These are phyloP conservation scores for Pseudogymnoascus sp. DNA, from an alignment of 2,329 filamentous ascomycete species.

Conservation along the genomic window DNA sequence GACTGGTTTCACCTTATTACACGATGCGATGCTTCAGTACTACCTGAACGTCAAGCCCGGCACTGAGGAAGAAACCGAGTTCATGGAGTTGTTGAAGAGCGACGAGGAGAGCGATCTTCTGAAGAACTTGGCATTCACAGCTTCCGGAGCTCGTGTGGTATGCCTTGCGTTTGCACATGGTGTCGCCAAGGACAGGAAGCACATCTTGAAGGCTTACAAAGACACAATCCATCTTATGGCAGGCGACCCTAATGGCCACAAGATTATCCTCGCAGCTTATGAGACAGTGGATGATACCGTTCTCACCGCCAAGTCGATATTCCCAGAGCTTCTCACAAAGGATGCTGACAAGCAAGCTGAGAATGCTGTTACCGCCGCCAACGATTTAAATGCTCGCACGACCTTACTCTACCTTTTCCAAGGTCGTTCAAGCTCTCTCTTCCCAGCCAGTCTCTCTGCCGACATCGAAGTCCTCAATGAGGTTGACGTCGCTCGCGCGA, in stretches of 20 bases:
- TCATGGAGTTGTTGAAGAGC: slow-evolving; percentile 81
- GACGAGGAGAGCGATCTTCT: slow-evolving; percentile 84
- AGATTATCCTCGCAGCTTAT: slow-evolving; percentile 75
- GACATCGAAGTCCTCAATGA: slow-evolving; percentile 68
- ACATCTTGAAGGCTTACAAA: slow-evolving; percentile 81
- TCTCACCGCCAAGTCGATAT: slow-evolving; percentile 74
- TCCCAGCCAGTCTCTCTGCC: slow-evolving; percentile 52
- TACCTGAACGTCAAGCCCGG: slow-evolving; percentile 72
- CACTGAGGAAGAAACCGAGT: slow-evolving; percentile 75
- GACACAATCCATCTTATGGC: slow-evolving; percentile 82
- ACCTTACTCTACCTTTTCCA: slow-evolving; percentile 78
- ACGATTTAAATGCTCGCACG: slow-evolving; percentile 55
- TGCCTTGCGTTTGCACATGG: slow-evolving; percentile 77
- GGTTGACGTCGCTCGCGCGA: slow-evolving; percentile 68
- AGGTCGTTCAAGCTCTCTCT: slow-evolving; percentile 51
- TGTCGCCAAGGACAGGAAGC: slow-evolving; percentile 84
- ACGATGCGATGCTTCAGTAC: slow-evolving; percentile 97
- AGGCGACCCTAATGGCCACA: slow-evolving; percentile 67
- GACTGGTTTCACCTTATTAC: slow-evolving; percentile 93
- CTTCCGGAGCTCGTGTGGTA: slow-evolving; percentile 73
- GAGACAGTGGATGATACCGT: slow-evolving; percentile 95
- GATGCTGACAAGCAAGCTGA: slow-evolving; percentile 53
- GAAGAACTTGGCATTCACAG: slow-evolving; percentile 95
- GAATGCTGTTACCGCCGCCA: slow-evolving; percentile 56
- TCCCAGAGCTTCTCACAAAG: slow-evolving; percentile 75